These are phyloP conservation scores for Bromus sterilis DNA, from an alignment of 176 grass and related monocot genomes.

Conservation along the genomic window DNA sequence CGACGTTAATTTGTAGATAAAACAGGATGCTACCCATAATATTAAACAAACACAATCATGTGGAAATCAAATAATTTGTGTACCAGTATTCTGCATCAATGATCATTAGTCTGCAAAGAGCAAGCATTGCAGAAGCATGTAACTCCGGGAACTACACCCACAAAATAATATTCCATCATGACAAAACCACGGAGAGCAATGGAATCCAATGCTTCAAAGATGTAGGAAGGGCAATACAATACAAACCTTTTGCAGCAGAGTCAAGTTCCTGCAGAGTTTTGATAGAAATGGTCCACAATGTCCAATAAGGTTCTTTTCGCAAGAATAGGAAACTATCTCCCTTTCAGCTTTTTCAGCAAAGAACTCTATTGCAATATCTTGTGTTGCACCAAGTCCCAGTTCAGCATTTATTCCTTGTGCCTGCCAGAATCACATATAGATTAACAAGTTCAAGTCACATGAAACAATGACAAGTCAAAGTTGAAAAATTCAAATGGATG, in stretches of 20 bases:
- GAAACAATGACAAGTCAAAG: constrained; percentile 17
- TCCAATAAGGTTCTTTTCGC: constrained; percentile 73
- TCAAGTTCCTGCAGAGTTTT: constrained; percentile 76
- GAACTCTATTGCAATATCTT: constrained; percentile 66
- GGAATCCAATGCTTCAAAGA: background rate
- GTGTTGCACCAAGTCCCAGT: constrained; percentile 65
- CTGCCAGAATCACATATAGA: constrained; percentile 26
- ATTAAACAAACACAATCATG: background rate
- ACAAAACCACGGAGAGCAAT: background rate
- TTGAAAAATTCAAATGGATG: background rate
- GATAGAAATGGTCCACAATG: constrained; percentile 75
- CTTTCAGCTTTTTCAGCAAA: constrained; percentile 83
- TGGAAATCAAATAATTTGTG: background rate
- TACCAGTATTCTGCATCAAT: constrained; percentile 92
- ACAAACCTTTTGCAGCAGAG: constrained; percentile 76
- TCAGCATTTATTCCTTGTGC: constrained; percentile 83
- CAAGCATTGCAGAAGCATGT: constrained; percentile 91
- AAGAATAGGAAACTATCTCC: constrained; percentile 72
- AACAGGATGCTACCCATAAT: background rate
- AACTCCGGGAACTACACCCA: constrained; percentile 64
- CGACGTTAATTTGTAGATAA: constrained; percentile 3
- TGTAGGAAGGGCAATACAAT: background rate
- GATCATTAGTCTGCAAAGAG: constrained; percentile 90
- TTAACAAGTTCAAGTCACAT: background rate
- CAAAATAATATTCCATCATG: background rate